phyloP scores from a whole-genome alignment of 345 rosid genomes.

The Lepidium sativum region DNA sequence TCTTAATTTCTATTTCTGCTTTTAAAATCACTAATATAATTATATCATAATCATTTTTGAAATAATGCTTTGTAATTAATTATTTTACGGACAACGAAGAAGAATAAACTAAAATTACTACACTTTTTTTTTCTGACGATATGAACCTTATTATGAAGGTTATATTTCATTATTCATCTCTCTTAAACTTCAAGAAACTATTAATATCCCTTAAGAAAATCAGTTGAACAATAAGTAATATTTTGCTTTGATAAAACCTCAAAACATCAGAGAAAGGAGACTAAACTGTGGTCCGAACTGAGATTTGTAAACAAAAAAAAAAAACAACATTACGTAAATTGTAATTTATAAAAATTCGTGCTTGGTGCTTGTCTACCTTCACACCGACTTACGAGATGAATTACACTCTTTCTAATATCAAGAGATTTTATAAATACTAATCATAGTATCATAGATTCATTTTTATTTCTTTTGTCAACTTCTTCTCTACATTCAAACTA shows the following conservation, averaged over 20 bases:
- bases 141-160: neutral
- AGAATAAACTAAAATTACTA: neutral
- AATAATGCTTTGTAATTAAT: neutral
- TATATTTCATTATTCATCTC: neutral
- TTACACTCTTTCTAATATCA: neutral
- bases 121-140: neutral
- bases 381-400: conserved; percentile 19
- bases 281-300: conserved; percentile 16
- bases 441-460: neutral
- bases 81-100: conserved; percentile 10
- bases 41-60: neutral
- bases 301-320: neutral
- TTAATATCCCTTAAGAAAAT: neutral
- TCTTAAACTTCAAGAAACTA: neutral
- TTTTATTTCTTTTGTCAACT: too few relatives aligned
- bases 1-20: neutral
- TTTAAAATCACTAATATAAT: neutral
- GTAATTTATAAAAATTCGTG: conserved; percentile 38
- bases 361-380: conserved; percentile 63
- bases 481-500: too few relatives aligned
- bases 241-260: neutral
- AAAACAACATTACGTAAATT: conserved; percentile 31
- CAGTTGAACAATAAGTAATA: neutral
- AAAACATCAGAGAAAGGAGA: neutral
- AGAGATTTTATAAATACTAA: neutral